phyloP scores from a whole-genome alignment of 1,284 basidiomycete genomes.

The Calocybe gambosa region DNA sequence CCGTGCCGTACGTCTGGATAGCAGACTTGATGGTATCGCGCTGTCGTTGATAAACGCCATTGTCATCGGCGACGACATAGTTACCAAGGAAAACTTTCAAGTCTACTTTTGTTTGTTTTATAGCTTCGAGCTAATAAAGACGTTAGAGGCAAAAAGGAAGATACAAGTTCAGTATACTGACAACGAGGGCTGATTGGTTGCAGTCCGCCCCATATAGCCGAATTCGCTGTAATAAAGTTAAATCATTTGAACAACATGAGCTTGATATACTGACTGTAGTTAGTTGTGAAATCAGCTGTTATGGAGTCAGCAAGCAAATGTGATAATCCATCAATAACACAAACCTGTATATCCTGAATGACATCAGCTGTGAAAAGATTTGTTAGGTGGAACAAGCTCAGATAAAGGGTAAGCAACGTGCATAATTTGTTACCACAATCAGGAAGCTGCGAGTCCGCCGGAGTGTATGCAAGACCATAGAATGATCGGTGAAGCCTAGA shows the following conservation, averaged over 20 bases:
- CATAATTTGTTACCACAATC: conserved; percentile 40
- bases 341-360: conserved; percentile 41
- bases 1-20: conserved; percentile 73
- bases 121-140: conserved; percentile 37
- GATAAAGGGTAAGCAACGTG: conserved; percentile 14
- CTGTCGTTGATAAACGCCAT: conserved; percentile 63
- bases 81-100: conserved; percentile 85
- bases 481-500: conserved; percentile 53
- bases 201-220: conserved; percentile 44
- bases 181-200: conserved; percentile 40
- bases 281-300: conserved; percentile 41
- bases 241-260: too few species aligned
- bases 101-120: conserved; percentile 85
- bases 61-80: conserved; percentile 61
- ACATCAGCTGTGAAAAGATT: conserved; percentile 27
- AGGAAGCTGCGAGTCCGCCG: conserved; percentile 45
- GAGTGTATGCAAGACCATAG: conserved; percentile 63
- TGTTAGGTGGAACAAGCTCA: not conserved
- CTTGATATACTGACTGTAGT: conserved; percentile 26
- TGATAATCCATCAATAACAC: conserved; percentile 5
- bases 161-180: conserved; percentile 19
- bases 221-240: conserved; percentile 25
- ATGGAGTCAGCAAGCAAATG: not conserved
- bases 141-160: not conserved
- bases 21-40: conserved; percentile 59